Percentiles rank a stretch among this genome's conserved stretches.
Evolutionary conservation across 441 rosid species (phyloP).

Genomic region (Populus hybrid): DNA sequence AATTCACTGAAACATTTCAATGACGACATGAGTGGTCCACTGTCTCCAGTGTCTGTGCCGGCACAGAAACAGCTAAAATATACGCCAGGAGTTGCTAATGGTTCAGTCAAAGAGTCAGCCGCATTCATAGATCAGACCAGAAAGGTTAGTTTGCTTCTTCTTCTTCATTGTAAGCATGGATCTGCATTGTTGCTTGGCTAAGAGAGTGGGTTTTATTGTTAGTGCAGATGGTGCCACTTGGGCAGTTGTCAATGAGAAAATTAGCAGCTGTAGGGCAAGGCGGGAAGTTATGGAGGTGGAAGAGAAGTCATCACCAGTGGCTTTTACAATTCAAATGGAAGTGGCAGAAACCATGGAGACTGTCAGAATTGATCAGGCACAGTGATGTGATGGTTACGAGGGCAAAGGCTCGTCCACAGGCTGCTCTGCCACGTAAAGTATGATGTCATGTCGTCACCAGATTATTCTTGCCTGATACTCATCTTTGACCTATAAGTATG

Average conservation of each 20-base stretch:
- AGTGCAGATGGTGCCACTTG: slow-evolving; percentile 86
- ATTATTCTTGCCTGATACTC: slow-evolving; percentile 28
- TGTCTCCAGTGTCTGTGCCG: slow-evolving; percentile 73
- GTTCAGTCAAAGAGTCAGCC: slow-evolving; percentile 52
- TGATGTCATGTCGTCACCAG: slow-evolving; percentile 29
- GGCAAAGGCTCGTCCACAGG: slow-evolving; percentile 59
- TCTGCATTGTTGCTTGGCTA: slow-evolving; percentile 19
- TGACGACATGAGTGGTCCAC: slow-evolving; percentile 55
- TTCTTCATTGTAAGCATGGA: slow-evolving; percentile 3
- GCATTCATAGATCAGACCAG: slow-evolving; percentile 66
- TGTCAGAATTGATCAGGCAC: slow-evolving; percentile 87
- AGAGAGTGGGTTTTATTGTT: slow-evolving; percentile 15
- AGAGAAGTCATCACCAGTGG: slow-evolving; percentile 98
- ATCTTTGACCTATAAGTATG: slow-evolving; percentile 37
- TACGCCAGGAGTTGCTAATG: slow-evolving; percentile 84
- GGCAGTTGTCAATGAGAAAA: slow-evolving; percentile 69
- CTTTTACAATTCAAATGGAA: slow-evolving; percentile 97
- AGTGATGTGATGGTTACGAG: slow-evolving; percentile 76
- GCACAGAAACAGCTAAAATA: slow-evolving; percentile 94
- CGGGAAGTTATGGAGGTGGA: slow-evolving; percentile 99
- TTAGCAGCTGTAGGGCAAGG: slow-evolving; percentile 63
- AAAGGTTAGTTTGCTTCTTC: slow-evolving; percentile 46
- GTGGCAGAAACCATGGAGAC: slow-evolving; percentile 99
- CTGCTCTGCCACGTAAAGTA: slow-evolving; percentile 37
- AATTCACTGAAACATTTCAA: slow-evolving; percentile 63